Percentiles rank a stretch among this genome's conserved stretches.
Evolutionary conservation across 768 basidiomycete species (phyloP).

Genomic region (Gyrodon lividus): DNA sequence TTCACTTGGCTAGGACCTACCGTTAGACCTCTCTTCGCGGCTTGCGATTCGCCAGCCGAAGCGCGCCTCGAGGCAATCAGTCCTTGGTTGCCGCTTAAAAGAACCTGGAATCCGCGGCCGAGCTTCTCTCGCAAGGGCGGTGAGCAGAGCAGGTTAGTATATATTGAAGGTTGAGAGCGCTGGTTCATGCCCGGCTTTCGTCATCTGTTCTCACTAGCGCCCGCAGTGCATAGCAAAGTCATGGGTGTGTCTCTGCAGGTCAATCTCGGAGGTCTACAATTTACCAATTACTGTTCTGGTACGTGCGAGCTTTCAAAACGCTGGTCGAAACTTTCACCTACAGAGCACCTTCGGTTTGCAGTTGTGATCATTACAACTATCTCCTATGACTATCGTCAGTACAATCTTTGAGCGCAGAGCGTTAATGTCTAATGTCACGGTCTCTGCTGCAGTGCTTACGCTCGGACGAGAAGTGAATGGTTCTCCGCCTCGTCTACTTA

Average conservation of each 20-base stretch:
- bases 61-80: too few relatives aligned
- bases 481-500: background rate
- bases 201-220: background rate
- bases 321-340: background rate
- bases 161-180: background rate
- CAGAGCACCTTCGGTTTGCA: background rate
- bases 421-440: background rate
- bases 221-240: background rate
- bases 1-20: too few relatives aligned
- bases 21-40: too few relatives aligned
- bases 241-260: background rate
- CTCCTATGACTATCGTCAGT: constrained; percentile 10
- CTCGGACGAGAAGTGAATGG: constrained; percentile 3
- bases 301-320: background rate
- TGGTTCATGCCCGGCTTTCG: background rate
- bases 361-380: constrained; percentile 4
- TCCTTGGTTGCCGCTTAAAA: too few relatives aligned
- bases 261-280: background rate
- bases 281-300: constrained; percentile 3
- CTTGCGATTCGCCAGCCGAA: too few relatives aligned
- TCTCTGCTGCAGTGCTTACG: background rate
- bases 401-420: background rate
- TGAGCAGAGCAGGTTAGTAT: background rate
- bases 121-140: background rate
- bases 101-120: too few relatives aligned